phyloP scores from a whole-genome alignment of 2,329 filamentous ascomycete species.

The Colletotrichum coccodes region DNA sequence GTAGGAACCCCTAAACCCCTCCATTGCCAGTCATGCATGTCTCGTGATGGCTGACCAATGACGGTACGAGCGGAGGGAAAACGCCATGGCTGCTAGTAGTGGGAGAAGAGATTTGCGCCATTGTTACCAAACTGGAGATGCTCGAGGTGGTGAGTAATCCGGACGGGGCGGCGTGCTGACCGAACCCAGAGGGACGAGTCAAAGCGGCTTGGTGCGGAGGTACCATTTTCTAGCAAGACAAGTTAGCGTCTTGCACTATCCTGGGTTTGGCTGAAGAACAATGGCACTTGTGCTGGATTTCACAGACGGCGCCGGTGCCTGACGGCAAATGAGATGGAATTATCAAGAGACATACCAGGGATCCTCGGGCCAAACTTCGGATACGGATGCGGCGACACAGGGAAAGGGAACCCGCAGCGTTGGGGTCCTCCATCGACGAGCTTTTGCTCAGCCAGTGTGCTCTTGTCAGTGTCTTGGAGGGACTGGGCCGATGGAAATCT shows the following conservation, averaged over 20 bases:
- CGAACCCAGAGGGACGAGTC: conserved; percentile 5
- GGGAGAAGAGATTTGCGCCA: neutral
- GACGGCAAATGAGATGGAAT: neutral
- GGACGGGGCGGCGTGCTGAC: conserved; percentile 9
- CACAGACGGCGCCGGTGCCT: neutral
- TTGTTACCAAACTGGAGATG: neutral
- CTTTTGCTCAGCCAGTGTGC: conserved; percentile 3
- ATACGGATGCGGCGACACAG: conserved; percentile 14
- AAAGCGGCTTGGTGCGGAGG: conserved; percentile 9
- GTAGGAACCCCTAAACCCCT: neutral
- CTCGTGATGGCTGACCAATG: conserved; percentile 7
- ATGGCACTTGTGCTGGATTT: neutral
- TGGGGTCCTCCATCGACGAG: neutral
- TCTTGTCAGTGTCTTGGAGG: neutral
- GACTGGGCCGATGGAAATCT: conserved; percentile 8
- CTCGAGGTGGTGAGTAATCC: neutral
- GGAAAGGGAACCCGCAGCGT: neutral
- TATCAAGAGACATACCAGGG: neutral
- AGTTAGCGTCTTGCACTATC: conserved; percentile 14
- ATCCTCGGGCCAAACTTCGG: neutral
- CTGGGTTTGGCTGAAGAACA: neutral
- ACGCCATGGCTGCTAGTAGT: conserved; percentile 4
- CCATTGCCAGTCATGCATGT: neutral
- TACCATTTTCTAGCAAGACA: neutral
- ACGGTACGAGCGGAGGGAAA: neutral